A percentile compares a stretch with the other conserved stretches of the same genome.
Evolutionary conservation across 805 yeast species (phyloP).

Genomic region (Candida broadrunensis): DNA sequence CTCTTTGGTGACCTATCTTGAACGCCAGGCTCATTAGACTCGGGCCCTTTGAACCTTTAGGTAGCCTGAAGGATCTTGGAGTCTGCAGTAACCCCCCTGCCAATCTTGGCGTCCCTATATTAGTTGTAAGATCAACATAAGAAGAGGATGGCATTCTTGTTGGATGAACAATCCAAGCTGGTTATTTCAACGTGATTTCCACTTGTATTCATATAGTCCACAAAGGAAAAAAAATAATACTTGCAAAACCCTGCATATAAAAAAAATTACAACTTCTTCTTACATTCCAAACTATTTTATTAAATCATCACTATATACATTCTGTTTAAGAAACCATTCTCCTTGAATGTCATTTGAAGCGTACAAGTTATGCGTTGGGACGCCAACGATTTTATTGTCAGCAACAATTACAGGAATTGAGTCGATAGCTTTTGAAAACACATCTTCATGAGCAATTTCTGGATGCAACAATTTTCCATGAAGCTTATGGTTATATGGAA

Average conservation of each 20-base stretch:
- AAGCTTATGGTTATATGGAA: constrained; percentile 13
- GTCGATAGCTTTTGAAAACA: neutral
- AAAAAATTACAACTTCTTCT: neutral
- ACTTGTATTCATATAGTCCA: no score
- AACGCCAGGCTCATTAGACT: constrained; percentile 44
- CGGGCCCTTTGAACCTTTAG: constrained; percentile 12
- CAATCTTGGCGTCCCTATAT: constrained; percentile 1
- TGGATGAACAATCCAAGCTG: neutral
- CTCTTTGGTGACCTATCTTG: constrained; percentile 80
- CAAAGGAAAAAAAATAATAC: neutral
- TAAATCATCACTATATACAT: constrained; percentile 6
- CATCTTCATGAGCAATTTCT: neutral
- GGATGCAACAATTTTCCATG: constrained; percentile 4
- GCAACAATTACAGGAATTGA: constrained; percentile 8
- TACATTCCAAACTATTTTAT: neutral
- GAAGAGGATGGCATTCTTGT: neutral
- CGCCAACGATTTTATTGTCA: constrained; percentile 6
- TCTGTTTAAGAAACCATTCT: constrained; percentile 14
- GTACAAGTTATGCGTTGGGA: constrained; percentile 13
- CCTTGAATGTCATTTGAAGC: constrained; percentile 4
- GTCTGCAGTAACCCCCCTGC: constrained; percentile 8
- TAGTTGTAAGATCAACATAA: neutral
- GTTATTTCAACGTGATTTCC: no score
- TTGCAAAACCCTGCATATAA: constrained; percentile 2
- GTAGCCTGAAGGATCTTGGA: constrained; percentile 5